Base-by-base conservation (phyloP, 768 basidiomycete species). In the Ramaria sp. region DNA sequence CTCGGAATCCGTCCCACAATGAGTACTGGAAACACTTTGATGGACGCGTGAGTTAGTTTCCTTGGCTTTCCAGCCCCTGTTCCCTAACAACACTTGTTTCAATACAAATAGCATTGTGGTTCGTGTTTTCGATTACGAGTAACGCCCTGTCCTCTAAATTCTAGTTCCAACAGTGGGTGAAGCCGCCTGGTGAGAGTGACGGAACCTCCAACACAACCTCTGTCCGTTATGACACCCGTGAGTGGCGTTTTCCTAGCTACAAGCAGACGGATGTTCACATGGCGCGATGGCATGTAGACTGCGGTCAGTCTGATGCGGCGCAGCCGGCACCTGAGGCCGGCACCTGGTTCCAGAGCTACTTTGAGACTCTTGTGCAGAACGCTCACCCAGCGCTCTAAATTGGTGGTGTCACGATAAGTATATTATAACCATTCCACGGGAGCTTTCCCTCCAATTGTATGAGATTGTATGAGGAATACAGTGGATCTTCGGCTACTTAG, bases 331-430 rank as follows among this genome's bases (percentile, higher is more conserved):
- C 81, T 33, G 79, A 82, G 66, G 81, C 81, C 50, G 81, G 82
- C 33, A 75, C 77, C 43, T 84, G 82, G 81, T 82, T 83, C 81
- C 80, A 84, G 71, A 70, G 73, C 19, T 84, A 78, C 72, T 84
- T 84, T 68, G 66, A 72, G 66, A 72, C 70, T n/a, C 68, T 84
- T 54, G 78, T 84, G 47, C 67, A 66, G 57, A 72, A 73, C 43
- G 81, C 81, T 53, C 79, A 72, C 70, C 80, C 81, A 3, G 41
- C 79, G 42, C 69, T 82, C 34, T 49, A 13, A 49, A n/a, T n/a
- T 3, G 5, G 2, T 37, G 34, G 9, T 37, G 34, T 43, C n/a
- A 41, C 12, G 13, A 41, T n/a, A 13, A 41, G 27, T 5, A 27
- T 2, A 3, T 10, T 37, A 10, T 37, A 13, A 13, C 34, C 10